These are phyloP conservation scores for Fusarium sp. DNA, from an alignment of 2,329 filamentous ascomycete genomes.

Conservation along the genomic window DNA sequence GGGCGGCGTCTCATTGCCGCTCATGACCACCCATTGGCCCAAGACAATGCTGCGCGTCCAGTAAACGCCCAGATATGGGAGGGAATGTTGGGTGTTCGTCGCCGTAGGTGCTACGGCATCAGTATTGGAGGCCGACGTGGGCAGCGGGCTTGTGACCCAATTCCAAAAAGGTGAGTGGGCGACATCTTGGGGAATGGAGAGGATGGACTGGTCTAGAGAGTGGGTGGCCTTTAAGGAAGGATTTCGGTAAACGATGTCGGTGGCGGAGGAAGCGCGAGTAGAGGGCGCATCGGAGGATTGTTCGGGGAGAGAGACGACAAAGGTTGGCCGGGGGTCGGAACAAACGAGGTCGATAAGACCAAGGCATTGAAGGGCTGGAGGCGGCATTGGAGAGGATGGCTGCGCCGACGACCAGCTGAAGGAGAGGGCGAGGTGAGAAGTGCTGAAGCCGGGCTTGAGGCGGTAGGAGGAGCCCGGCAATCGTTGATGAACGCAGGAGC, in stretches of 20 bases:
- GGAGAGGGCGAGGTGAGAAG: slow-evolving; percentile 1
- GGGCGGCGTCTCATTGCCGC: slow-evolving; percentile 55
- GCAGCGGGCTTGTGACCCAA: slow-evolving; percentile 53
- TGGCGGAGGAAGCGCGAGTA: slow-evolving; percentile 7
- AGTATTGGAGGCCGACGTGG: slow-evolving; percentile 17
- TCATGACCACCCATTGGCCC: slow-evolving; percentile 57
- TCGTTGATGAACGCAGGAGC: slow-evolving; percentile 8
- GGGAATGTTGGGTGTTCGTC: slow-evolving; percentile 46
- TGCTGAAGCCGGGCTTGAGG: neutral
- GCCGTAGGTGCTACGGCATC: slow-evolving; percentile 7
- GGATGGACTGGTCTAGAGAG: slow-evolving; percentile 52
- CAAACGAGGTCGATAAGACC: slow-evolving; percentile 59
- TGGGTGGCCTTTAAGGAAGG: slow-evolving; percentile 52
- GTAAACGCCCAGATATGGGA: slow-evolving; percentile 52
- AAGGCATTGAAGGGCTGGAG: slow-evolving; percentile 47
- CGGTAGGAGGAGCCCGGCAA: neutral
- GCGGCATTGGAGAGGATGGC: slow-evolving; percentile 42
- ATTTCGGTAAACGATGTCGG: slow-evolving; percentile 56
- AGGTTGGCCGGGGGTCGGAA: slow-evolving; percentile 60
- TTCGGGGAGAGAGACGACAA: slow-evolving; percentile 52
- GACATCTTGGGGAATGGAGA: slow-evolving; percentile 50
- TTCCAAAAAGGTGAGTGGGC: slow-evolving; percentile 57
- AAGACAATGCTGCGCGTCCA: slow-evolving; percentile 58
- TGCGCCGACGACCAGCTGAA: slow-evolving; percentile 9
- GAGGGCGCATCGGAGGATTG: slow-evolving; percentile 10